A percentile compares a stretch with the other conserved stretches of the same genome.
Conservation (phyloP, 306 rosid genomes). For the Corylus avellana region DNA sequence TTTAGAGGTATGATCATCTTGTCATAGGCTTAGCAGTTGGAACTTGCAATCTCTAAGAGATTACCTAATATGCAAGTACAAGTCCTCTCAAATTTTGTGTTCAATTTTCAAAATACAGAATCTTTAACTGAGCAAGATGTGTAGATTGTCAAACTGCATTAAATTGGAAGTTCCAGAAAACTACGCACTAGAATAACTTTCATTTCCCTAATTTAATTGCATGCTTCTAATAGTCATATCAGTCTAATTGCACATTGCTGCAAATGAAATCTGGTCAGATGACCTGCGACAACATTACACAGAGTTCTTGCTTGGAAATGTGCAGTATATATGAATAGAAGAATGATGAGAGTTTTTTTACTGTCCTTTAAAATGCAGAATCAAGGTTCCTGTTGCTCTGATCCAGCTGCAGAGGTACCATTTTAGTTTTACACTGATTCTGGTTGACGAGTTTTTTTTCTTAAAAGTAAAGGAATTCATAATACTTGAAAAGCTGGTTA, state of each 20-base stretch:
- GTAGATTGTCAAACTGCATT: conserved; percentile 2
- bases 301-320: not conserved
- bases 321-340: conserved; percentile 1
- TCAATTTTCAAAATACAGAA: not conserved
- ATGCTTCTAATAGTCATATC: not conserved
- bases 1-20: not conserved
- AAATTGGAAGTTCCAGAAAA: not conserved
- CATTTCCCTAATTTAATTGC: not conserved
- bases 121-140: not conserved
- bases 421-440: not conserved
- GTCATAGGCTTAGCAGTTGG: conserved; percentile 7
- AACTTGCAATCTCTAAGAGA: not conserved
- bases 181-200: not conserved
- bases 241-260: not conserved
- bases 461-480: not conserved
- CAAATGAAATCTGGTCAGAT: not conserved
- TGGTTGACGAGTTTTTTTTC: not conserved
- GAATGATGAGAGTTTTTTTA: not conserved
- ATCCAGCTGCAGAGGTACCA: conserved; percentile 44
- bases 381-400: conserved; percentile 33
- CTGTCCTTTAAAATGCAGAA: conserved; percentile 29
- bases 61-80: not conserved
- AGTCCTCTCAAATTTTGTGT: not conserved
- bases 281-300: not conserved
- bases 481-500: not conserved